Conservation (phyloP, 257 asterid species). For the Solanum tarapatanum region DNA sequence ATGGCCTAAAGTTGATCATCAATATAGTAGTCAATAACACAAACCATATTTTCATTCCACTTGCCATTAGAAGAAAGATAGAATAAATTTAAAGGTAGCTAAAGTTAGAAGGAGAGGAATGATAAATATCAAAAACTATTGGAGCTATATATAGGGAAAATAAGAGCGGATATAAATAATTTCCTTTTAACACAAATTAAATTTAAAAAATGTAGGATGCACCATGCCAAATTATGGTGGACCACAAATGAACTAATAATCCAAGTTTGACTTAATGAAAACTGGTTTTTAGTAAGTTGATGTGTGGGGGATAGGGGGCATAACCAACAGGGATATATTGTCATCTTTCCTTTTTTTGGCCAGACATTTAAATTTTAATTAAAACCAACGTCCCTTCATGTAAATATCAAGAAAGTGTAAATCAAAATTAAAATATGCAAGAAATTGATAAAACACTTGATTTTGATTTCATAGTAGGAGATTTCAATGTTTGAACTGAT, state of each 20-base stretch:
- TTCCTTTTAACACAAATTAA: not conserved
- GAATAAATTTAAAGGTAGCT: too few relatives aligned
- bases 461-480: not conserved
- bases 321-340: not conserved
- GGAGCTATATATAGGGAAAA: not conserved
- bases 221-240: not conserved
- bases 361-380: not conserved
- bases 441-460: not conserved
- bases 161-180: not conserved
- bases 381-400: not conserved
- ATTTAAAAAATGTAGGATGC: not conserved
- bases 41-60: not conserved
- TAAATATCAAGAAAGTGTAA: not conserved
- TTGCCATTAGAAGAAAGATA: not conserved
- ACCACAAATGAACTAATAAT: not conserved
- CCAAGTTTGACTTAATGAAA: not conserved
- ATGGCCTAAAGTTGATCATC: not conserved
- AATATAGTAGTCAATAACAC: not conserved
- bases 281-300: not conserved
- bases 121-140: not conserved
- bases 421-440: not conserved
- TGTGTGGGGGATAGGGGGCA: not conserved
- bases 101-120: not conserved
- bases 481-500: not conserved
- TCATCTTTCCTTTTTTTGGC: not conserved